phyloP scores from a whole-genome alignment of 371 early-diverging fungal species.

The Lichtheimia hyalospora region DNA sequence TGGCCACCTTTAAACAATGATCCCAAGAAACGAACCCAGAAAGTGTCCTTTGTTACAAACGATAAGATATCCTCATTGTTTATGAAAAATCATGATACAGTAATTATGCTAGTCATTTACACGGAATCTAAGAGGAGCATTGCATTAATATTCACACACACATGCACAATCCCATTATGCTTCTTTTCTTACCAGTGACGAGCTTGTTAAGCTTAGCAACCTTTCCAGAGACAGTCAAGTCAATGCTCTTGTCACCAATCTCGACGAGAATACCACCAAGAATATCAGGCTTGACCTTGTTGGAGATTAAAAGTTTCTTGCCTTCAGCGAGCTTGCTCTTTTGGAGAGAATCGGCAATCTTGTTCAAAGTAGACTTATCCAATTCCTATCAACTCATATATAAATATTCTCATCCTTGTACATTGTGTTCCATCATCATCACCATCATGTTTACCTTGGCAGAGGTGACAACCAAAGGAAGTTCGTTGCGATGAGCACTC shows the following conservation, averaged over 20 bases:
- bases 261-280: constrained; percentile 96
- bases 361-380: constrained; percentile 52
- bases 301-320: constrained; percentile 73
- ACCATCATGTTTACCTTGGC: constrained; percentile 63
- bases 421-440: not conserved
- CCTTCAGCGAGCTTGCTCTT: constrained; percentile 54
- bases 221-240: constrained; percentile 93
- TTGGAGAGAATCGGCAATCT: constrained; percentile 50
- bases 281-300: constrained; percentile 93
- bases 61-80: not conserved
- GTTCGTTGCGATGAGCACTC: constrained; percentile 91
- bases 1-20: no score
- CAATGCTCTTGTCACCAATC: constrained; percentile 97
- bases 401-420: not conserved
- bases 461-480: constrained; percentile 87
- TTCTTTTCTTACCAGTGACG: constrained; percentile 57
- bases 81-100: constrained; percentile 3
- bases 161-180: not conserved
- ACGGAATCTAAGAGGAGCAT: not conserved
- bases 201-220: constrained; percentile 94
- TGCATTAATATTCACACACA: not conserved
- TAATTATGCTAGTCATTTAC: not conserved
- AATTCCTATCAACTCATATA: constrained; percentile 31
- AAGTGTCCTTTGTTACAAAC: no score
- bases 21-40: no score